Conservation (phyloP, 352 stramenopile species). For the Pythium biforme region DNA sequence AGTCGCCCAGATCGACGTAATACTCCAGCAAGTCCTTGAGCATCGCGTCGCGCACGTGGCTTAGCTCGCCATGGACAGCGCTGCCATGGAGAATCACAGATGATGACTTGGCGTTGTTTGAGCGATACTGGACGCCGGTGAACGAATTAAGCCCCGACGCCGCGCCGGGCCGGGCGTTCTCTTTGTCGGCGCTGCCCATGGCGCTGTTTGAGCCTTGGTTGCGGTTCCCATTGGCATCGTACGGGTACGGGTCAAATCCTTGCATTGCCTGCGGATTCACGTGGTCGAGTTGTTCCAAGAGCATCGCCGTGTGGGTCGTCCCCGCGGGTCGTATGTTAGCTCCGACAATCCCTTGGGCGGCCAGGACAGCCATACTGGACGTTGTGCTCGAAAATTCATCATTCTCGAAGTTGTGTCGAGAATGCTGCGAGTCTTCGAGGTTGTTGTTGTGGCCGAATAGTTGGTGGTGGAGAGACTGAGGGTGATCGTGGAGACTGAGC, state of each 20-base stretch:
- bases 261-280: slow-evolving; percentile 88
- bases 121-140: slow-evolving; percentile 15
- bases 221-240: slow-evolving; percentile 48
- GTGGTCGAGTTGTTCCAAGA: slow-evolving; percentile 83
- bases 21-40: slow-evolving; percentile 88
- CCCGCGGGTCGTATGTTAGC: slow-evolving; percentile 5
- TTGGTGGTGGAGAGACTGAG: background rate
- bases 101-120: slow-evolving; percentile 32
- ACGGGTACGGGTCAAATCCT: slow-evolving; percentile 83
- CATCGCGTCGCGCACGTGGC: slow-evolving; percentile 66
- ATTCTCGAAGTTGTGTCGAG: slow-evolving; percentile 22
- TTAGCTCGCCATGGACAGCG: slow-evolving; percentile 71
- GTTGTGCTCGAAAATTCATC: slow-evolving; percentile 35
- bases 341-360: background rate
- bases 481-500: slow-evolving; percentile 17
- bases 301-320: slow-evolving; percentile 67
- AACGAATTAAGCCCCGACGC: slow-evolving; percentile 7
- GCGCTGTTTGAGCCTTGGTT: slow-evolving; percentile 8
- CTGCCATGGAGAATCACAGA: slow-evolving; percentile 75
- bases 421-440: slow-evolving; percentile 28
- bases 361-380: slow-evolving; percentile 29
- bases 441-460: background rate
- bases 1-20: slow-evolving; percentile 81
- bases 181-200: slow-evolving; percentile 21
- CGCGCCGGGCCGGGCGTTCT: slow-evolving; percentile 18